These are phyloP conservation scores for Hypoxylon subgilvum DNA, from an alignment of 495 filamentous ascomycete species.

Conservation along the genomic window DNA sequence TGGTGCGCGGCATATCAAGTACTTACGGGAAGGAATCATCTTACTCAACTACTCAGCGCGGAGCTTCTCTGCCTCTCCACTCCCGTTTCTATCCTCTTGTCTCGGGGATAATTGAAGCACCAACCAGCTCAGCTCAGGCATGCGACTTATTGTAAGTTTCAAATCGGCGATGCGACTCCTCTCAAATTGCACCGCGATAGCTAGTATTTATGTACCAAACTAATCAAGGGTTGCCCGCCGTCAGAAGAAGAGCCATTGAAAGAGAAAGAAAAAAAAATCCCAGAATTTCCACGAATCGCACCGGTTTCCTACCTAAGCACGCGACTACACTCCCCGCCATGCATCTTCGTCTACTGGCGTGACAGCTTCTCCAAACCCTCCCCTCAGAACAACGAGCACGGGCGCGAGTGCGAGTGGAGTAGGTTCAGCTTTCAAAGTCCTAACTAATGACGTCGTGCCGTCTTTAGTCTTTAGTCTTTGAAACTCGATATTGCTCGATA, in stretches of 20 bases:
- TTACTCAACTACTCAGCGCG: too few relatives aligned
- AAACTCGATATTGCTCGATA: too few relatives aligned
- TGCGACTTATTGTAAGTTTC: slow-evolving; percentile 23
- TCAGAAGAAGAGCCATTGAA: slow-evolving; percentile 17
- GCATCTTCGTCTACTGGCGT: slow-evolving; percentile 12
- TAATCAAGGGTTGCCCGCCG: slow-evolving; percentile 2
- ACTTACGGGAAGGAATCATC: too few relatives aligned
- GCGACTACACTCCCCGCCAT: slow-evolving; percentile 28
- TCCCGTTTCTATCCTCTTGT: neutral
- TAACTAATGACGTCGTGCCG: slow-evolving; percentile 21
- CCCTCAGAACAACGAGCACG: too few relatives aligned
- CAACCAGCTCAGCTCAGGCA: neutral
- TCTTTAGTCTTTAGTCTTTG: slow-evolving; percentile 15
- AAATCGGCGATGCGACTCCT: slow-evolving; percentile 12
- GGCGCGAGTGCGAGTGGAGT: slow-evolving; percentile 26
- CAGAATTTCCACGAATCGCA: slow-evolving; percentile 15
- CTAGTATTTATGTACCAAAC: slow-evolving; percentile 9
- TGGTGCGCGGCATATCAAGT: neutral
- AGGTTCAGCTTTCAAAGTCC: neutral
- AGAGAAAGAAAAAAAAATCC: too few relatives aligned
- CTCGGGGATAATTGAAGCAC: slow-evolving; percentile 11
- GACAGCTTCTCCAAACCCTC: slow-evolving; percentile 18
- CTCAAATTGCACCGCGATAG: slow-evolving; percentile 2
- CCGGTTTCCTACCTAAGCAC: slow-evolving; percentile 19
- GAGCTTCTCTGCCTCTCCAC: neutral